phyloP scores from a whole-genome alignment of 2,329 filamentous ascomycete species.

The Cladosporium sp. region DNA sequence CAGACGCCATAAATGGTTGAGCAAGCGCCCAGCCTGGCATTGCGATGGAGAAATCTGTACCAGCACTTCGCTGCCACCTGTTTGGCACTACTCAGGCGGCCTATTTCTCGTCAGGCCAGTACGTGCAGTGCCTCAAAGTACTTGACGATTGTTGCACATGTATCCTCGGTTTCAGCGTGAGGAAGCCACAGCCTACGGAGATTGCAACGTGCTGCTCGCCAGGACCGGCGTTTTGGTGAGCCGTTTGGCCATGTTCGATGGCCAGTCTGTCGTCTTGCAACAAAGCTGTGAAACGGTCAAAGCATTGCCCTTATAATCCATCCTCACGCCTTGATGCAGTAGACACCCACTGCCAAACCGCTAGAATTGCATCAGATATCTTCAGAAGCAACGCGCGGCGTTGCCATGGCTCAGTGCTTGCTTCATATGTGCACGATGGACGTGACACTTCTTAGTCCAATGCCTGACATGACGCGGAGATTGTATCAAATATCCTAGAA shows the following conservation, averaged over 20 bases:
- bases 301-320: background rate
- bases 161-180: background rate
- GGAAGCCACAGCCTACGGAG: background rate
- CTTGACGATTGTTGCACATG: background rate
- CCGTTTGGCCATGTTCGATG: background rate
- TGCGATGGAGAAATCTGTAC: background rate
- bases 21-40: background rate
- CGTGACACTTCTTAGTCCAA: background rate
- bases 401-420: constrained; percentile 1
- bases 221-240: background rate
- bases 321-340: background rate
- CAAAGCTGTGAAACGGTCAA: background rate
- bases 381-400: constrained; percentile 1
- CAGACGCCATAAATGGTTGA: background rate
- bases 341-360: background rate
- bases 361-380: background rate
- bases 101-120: background rate
- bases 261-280: background rate
- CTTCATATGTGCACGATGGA: background rate
- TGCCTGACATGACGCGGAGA: background rate
- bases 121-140: background rate
- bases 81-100: background rate
- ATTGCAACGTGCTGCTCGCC: background rate
- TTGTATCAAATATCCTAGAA: background rate
- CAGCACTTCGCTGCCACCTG: background rate